A percentile compares a stretch with the other conserved stretches of the same genome.
phyloP scores from a whole-genome alignment of 2,329 filamentous ascomycete genomes.

The Aspergillus clavatus region DNA sequence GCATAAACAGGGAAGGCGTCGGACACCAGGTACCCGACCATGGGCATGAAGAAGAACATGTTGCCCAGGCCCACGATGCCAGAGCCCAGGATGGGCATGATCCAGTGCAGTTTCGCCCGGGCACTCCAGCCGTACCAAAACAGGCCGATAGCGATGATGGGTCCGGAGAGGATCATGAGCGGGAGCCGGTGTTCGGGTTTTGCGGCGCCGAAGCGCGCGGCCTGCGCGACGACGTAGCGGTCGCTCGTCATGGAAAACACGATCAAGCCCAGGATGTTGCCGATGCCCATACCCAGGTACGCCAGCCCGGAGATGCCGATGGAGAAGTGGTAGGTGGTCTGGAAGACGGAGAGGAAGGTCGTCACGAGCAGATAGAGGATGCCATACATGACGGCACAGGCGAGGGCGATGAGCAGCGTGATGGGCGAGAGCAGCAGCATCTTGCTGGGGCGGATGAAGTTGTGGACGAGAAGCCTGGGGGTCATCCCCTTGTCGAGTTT shows the following conservation, averaged over 20 bases:
- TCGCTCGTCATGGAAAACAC: constrained; percentile 26
- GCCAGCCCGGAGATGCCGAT: constrained; percentile 41
- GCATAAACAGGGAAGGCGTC: no score
- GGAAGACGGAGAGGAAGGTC: constrained; percentile 46
- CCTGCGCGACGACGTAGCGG: constrained; percentile 21
- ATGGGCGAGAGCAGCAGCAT: constrained; percentile 31
- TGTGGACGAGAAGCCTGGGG: constrained; percentile 31
- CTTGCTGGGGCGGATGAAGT: constrained; percentile 42
- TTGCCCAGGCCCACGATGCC: no score
- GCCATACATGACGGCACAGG: constrained; percentile 48
- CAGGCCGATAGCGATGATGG: constrained; percentile 47
- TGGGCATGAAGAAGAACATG: no score
- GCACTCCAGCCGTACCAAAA: constrained; percentile 44
- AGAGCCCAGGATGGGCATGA: constrained; percentile 54
- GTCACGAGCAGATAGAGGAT: constrained; percentile 50
- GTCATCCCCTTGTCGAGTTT: constrained; percentile 32
- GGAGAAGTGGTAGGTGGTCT: constrained; percentile 42
- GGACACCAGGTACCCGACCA: no score
- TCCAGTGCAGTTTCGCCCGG: constrained; percentile 49
- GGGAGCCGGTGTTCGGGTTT: constrained; percentile 44
- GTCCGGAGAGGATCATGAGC: constrained; percentile 49
- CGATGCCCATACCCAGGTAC: constrained; percentile 44
- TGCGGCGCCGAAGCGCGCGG: not conserved
- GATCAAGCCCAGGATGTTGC: constrained; percentile 25
- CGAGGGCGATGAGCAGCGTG: constrained; percentile 42